These are phyloP conservation scores for Volvariella surrecta DNA, from an alignment of 1,284 basidiomycete genomes.

Conservation along the genomic window DNA sequence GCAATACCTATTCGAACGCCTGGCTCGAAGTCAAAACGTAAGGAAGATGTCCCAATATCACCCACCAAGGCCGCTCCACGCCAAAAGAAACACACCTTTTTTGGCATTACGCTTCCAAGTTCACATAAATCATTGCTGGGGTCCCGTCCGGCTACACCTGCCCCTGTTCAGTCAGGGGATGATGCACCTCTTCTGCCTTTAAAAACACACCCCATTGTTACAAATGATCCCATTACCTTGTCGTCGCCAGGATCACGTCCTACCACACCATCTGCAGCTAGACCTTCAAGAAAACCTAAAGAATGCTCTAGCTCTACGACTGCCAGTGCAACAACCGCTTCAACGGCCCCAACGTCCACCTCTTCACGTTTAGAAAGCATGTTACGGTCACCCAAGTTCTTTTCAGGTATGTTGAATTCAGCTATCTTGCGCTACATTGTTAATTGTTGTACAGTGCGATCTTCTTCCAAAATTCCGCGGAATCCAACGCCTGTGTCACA, in stretches of 20 bases:
- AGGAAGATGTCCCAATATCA: conserved; percentile 9
- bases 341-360: conserved; percentile 15
- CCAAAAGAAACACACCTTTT: conserved; percentile 39
- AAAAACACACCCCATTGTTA: too few species aligned
- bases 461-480: neutral
- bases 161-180: conserved; percentile 11
- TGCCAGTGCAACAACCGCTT: conserved; percentile 13
- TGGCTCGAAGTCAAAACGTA: conserved; percentile 6
- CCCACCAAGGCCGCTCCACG: conserved; percentile 23
- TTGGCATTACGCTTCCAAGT: conserved; percentile 37
- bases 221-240: too few species aligned
- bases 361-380: conserved; percentile 7
- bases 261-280: too few species aligned
- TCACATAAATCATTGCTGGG: conserved; percentile 28
- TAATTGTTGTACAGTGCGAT: neutral
- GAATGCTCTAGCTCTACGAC: neutral
- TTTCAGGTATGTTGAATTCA: conserved; percentile 15
- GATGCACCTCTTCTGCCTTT: neutral
- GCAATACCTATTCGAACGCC: conserved; percentile 16
- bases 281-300: too few species aligned
- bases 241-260: too few species aligned
- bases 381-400: conserved; percentile 18
- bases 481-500: conserved; percentile 5
- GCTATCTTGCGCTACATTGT: neutral
- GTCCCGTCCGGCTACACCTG: conserved; percentile 21